Base-by-base conservation (phyloP, 805 yeast species). In the Kuraishia piskuri region DNA sequence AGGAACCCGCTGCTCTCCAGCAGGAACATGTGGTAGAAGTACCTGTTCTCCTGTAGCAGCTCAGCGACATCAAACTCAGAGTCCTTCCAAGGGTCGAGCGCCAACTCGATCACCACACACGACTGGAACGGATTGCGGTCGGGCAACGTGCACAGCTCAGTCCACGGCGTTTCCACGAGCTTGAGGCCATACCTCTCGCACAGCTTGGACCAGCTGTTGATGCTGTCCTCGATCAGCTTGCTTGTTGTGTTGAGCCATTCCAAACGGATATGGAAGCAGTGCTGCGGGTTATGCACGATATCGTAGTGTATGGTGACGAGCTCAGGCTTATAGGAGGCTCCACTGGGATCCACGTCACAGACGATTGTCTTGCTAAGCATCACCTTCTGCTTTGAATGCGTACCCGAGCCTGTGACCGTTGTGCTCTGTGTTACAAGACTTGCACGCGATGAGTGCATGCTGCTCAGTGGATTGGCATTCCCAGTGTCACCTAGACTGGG, bases 201-300 rank as follows among this genome's bases (percentile, higher is more conserved):
- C 50, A 85, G 73, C 53, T 96, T 77, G 0, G 90, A 80, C 88
- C 97, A 86, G 50, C 81, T 77, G 48, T 76, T 82, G 47, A 90
- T 75, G 12, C 87, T 73, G 58, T 90, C 96, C 55, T 90, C 97
- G 50, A 89, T 82, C 31, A 88, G 71, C 63, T 87, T 88, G 1
- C 96, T 86, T 0, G 98, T 90, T 0, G 96, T 83, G 56, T 87
- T 89, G 31, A 92, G 70, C 99, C 99, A 94, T 64, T 94, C 97
- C 14, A 92, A 67, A 49, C 96, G 74, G 31, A 94, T 78, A 63
- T 92, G 98, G 71, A 84, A 94, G 63, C 97, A 91, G 61, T 91
- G 96, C 59, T 88, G 92, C 0, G 97, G 97, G 63, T 91, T 92
- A 65, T 90, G 97, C 2, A 91, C 91, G 48, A 84, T 77, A 64